A percentile compares a stretch with the other conserved stretches of the same genome.
These are phyloP conservation scores for Umbelopsis sp. DNA, from an alignment of 192 early-diverging fungal genomes.

Conservation along the genomic window DNA sequence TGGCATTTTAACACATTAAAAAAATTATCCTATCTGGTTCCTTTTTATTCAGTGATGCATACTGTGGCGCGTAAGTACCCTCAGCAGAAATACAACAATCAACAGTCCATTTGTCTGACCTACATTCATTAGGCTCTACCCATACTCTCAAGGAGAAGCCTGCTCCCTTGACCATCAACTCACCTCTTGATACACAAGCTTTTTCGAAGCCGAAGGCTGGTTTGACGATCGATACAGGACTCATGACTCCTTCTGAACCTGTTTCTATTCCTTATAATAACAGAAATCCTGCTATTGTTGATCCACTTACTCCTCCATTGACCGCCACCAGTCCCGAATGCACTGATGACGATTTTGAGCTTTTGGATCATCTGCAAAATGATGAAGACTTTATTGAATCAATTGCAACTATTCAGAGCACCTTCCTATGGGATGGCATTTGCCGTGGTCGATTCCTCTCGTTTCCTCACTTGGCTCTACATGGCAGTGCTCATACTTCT, in stretches of 20 bases:
- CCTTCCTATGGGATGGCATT: conserved; percentile 9
- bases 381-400: neutral
- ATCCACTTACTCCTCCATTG: neutral
- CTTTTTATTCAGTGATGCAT: conserved; percentile 1
- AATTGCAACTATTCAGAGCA: conserved; percentile 10
- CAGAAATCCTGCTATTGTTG: neutral
- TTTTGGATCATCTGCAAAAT: conserved; percentile 10
- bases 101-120: neutral
- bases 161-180: conserved; percentile 1
- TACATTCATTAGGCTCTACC: neutral
- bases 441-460: conserved; percentile 10
- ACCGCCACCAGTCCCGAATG: neutral
- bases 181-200: neutral
- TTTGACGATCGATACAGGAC: neutral
- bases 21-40: neutral
- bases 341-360: neutral
- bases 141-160: neutral
- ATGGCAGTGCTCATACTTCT: conserved; percentile 45
- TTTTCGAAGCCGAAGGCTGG: neutral
- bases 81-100: neutral
- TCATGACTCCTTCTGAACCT: conserved; percentile 1
- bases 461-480: conserved; percentile 42
- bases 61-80: conserved; percentile 18
- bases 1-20: neutral
- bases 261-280: neutral